Conservation (phyloP, 2,329 filamentous ascomycete genomes). For the Rutstroemia sp. region DNA sequence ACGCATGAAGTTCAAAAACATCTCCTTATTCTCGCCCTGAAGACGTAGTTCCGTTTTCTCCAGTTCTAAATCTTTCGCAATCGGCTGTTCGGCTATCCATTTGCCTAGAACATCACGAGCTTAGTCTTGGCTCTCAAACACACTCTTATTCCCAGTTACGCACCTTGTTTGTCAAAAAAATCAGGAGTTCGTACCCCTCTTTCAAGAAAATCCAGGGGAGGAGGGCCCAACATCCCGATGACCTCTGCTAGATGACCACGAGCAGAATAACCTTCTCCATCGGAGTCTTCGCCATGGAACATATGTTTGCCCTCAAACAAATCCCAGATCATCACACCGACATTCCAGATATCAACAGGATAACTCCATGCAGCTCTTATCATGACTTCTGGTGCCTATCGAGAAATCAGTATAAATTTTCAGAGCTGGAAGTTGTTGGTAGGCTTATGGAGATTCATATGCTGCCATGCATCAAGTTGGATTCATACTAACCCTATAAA, state of each 20-base stretch:
- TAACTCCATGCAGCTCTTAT: conserved; percentile 31
- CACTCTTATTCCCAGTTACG: conserved; percentile 2
- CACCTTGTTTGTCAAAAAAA: conserved; percentile 24
- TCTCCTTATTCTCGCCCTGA: conserved; percentile 25
- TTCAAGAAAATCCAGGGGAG: conserved; percentile 24
- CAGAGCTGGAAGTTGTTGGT: background rate
- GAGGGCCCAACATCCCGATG: conserved; percentile 24
- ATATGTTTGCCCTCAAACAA: conserved; percentile 21
- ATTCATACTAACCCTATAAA: conserved; percentile 24
- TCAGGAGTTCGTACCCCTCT: conserved; percentile 19
- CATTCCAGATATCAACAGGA: conserved; percentile 32
- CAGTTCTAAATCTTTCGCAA: conserved; percentile 2
- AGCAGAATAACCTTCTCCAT: conserved; percentile 15
- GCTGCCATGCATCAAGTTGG: background rate
- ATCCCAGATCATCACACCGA: conserved; percentile 30
- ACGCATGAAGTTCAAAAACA: conserved; percentile 28
- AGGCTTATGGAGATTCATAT: background rate
- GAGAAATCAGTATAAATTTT: conserved; percentile 9
- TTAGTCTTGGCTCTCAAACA: background rate
- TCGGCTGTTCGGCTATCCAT: background rate
- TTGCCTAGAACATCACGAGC: background rate
- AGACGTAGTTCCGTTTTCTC: conserved; percentile 17
- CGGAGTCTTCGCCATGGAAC: conserved; percentile 20
- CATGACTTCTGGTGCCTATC: conserved; percentile 32
- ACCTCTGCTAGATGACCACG: conserved; percentile 24